Evolutionary conservation across 305 asterid genomes (phyloP), one percentile per base, ranked within the genome.

Genomic region (Solanum aculeatissimum): DNA sequence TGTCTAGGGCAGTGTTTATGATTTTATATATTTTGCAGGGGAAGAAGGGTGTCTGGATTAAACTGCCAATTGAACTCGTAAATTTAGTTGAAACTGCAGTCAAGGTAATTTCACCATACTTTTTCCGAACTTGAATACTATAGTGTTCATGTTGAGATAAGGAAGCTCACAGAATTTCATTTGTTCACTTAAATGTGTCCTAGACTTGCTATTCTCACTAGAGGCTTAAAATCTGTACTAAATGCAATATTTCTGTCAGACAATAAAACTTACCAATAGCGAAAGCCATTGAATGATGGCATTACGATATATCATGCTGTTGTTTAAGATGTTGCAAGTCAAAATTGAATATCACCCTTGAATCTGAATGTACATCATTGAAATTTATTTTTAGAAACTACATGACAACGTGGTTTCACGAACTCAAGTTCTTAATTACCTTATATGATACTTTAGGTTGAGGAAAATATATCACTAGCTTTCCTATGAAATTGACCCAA

Each of bases 41-140:
- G n/a, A 95, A 91, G 92, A 95, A 92, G 88, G 98, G 95, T 18
- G 93, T 93, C 23, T 95, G 98, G 97, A 90, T 95, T 84, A 95
- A 95, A 87, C 32, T 95, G 78, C 95, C 95, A 6, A 90, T 92
- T 85, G 82, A 88, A 62, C 92, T 91, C 16, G 94, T 81, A 81
- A 92, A 88, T 91, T 94, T 94, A 62, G 88, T 92, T 89, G 97
- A 94, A 91, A 83, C 88, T 84, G 92, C 91, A 29, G 95, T 93
- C 69, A 89, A 93, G 97, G 98, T 93, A 87, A 69, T 81, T 85
- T 84, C 55, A 27, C 80, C 40, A 18, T 72, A 55, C 40, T 51
- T 81, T 81, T 77, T 43, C 49, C 8, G n/a, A 60, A 58, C 57
- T 42, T 6, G 75, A 81, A 81, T 81, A 43, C 2, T 43, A 27